Conservation (phyloP, 495 filamentous ascomycete genomes). For the Annulohypoxylon maeteangense region DNA sequence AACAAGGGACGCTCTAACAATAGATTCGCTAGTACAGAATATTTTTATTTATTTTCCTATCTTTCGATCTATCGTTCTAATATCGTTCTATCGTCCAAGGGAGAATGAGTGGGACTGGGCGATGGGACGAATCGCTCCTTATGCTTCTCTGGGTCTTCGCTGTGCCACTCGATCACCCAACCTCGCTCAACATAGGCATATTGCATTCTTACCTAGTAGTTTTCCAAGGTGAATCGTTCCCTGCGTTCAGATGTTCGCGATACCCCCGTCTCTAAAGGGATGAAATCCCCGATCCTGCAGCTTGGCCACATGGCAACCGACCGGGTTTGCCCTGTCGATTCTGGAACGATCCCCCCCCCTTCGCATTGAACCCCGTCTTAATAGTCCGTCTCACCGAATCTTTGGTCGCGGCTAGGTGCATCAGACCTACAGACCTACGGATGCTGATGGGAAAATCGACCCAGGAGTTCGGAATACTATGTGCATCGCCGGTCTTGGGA, state of each 20-base stretch:
- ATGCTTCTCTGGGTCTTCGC: not conserved
- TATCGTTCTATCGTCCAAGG: not conserved
- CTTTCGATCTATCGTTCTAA: not conserved
- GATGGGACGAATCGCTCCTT: constrained; percentile 2
- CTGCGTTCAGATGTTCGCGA: not conserved
- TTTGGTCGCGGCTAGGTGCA: constrained; percentile 39
- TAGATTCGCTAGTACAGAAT: not conserved
- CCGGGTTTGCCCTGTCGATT: constrained; percentile 38
- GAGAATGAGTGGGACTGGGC: not conserved
- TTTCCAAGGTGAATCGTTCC: constrained; percentile 1
- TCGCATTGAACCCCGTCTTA: constrained; percentile 34
- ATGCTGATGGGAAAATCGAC: constrained; percentile 13
- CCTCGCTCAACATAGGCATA: constrained; percentile 4
- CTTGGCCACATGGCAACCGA: constrained; percentile 41
- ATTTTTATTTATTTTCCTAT: not conserved
- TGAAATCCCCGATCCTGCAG: constrained; percentile 40
- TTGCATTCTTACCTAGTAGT: not conserved
- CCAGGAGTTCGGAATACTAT: constrained; percentile 29
- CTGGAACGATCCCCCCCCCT: constrained; percentile 34
- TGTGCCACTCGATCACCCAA: constrained; percentile 12
- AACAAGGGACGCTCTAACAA: not conserved
- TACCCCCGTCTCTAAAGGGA: constrained; percentile 20
- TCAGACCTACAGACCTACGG: constrained; percentile 6
- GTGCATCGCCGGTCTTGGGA: constrained; percentile 6
- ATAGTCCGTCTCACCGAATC: constrained; percentile 40